Evolutionary conservation across 1,284 basidiomycete species (phyloP).

Genomic region (Mrakiaceae sp.): DNA sequence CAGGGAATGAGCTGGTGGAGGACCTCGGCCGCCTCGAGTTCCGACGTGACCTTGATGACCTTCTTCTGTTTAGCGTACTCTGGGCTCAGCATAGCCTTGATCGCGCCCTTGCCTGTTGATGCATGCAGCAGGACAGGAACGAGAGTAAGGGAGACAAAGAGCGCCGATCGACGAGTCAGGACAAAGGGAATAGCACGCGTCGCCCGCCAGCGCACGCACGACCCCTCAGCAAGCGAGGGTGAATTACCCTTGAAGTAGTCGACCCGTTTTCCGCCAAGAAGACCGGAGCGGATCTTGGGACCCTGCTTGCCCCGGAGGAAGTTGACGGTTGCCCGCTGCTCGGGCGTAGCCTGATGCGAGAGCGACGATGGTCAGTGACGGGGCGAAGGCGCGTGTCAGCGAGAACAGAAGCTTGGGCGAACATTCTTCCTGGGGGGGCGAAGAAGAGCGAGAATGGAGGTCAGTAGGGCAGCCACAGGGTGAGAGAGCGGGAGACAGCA

Average conservation of each 20-base stretch:
- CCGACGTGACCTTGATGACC: conserved; percentile 61
- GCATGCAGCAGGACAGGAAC: conserved; percentile 15
- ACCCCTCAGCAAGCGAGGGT: too few relatives aligned
- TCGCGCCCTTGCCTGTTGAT: conserved; percentile 67
- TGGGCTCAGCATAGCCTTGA: conserved; percentile 83
- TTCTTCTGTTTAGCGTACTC: conserved; percentile 81
- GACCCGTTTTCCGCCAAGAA: conserved; percentile 84
- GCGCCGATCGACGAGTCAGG: neutral
- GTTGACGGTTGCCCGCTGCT: conserved; percentile 65
- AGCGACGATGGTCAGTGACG: neutral
- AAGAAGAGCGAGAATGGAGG: neutral
- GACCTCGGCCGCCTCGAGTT: conserved; percentile 61
- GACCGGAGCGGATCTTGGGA: conserved; percentile 79
- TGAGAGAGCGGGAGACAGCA: too few relatives aligned
- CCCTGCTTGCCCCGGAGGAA: conserved; percentile 77
- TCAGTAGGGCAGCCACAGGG: neutral
- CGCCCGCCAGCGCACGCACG: neutral
- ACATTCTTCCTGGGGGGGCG: neutral
- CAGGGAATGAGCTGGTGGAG: conserved; percentile 66
- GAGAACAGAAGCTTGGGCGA: neutral
- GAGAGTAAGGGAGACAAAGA: neutral
- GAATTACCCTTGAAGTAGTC: conserved; percentile 93
- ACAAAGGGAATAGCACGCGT: neutral
- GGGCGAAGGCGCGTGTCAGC: too few relatives aligned
- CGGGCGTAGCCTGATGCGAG: conserved; percentile 46